Evolutionary conservation across 1,284 basidiomycete species (phyloP).

Genomic region (Rhizoctonia solani): DNA sequence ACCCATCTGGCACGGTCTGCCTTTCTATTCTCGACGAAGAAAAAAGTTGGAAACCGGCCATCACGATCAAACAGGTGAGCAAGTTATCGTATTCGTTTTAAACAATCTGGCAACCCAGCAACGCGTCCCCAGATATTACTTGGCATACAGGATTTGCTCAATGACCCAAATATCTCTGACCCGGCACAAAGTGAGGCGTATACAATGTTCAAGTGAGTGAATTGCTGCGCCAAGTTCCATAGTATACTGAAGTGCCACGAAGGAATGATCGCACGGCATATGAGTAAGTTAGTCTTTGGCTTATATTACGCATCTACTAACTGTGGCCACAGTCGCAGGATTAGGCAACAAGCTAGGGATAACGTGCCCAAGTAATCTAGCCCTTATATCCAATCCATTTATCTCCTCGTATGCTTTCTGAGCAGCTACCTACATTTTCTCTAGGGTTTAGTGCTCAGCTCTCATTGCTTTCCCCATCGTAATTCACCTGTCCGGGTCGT

Average conservation of each 20-base stretch:
- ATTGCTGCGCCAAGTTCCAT: conserved; percentile 18
- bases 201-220: conserved; percentile 91
- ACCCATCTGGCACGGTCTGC: conserved; percentile 98
- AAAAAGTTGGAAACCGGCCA: conserved; percentile 98
- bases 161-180: conserved; percentile 93
- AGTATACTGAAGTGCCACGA: not conserved
- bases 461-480: conserved; percentile 1
- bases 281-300: conserved; percentile 61
- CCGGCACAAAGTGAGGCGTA: conserved; percentile 97
- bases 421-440: conserved; percentile 4
- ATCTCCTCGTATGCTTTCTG: conserved; percentile 5
- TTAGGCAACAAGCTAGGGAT: conserved; percentile 82
- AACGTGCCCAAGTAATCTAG: conserved; percentile 73
- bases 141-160: conserved; percentile 92
- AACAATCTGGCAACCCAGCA: not conserved
- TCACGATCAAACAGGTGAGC: conserved; percentile 95
- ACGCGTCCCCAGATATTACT: conserved; percentile 75
- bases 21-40: conserved; percentile 98
- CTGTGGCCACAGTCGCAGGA: conserved; percentile 60
- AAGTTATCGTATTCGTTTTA: not conserved
- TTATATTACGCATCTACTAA: conserved; percentile 25
- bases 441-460: conserved; percentile 2
- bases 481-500: conserved; percentile 12
- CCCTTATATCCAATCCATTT: not conserved
- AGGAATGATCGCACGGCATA: conserved; percentile 91